Conservation (phyloP, 495 filamentous ascomycete genomes). For the Neurospora tetrasperma region DNA sequence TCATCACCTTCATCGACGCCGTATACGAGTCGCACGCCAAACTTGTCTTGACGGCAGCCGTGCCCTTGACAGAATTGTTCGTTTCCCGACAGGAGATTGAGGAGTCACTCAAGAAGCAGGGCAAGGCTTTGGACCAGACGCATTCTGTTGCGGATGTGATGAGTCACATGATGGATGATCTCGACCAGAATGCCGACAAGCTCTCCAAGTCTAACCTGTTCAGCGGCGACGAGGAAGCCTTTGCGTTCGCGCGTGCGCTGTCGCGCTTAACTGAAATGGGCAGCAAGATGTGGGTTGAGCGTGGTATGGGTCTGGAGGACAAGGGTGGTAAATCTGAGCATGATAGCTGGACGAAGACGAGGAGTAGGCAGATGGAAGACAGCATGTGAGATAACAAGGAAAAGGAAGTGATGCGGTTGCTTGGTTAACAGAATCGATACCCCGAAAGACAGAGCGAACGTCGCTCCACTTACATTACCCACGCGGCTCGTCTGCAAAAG, state of each 20-base stretch:
- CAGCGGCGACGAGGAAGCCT: slow-evolving; percentile 90
- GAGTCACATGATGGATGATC: slow-evolving; percentile 87
- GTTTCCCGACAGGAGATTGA: slow-evolving; percentile 68
- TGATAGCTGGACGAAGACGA: slow-evolving; percentile 54
- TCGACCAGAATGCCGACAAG: slow-evolving; percentile 75
- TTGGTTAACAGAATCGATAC: slow-evolving; percentile 3
- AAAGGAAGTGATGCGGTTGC: background rate
- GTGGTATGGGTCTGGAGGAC: slow-evolving; percentile 58
- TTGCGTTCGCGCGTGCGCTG: slow-evolving; percentile 86
- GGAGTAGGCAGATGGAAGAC: slow-evolving; percentile 62
- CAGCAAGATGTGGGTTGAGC: slow-evolving; percentile 86
- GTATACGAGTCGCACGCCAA: slow-evolving; percentile 86
- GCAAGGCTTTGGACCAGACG: slow-evolving; percentile 32
- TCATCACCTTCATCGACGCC: slow-evolving; percentile 96
- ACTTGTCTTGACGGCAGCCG: slow-evolving; percentile 80
- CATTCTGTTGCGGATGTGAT: slow-evolving; percentile 68
- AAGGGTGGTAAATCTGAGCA: slow-evolving; percentile 50
- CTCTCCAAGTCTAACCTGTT: slow-evolving; percentile 83
- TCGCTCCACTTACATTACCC: background rate
- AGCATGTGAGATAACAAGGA: slow-evolving; percentile 43
- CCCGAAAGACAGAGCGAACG: background rate
- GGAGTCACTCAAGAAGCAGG: slow-evolving; percentile 34
- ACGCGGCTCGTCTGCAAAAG: background rate
- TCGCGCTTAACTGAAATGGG: slow-evolving; percentile 87
- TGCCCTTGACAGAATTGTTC: slow-evolving; percentile 78